These are phyloP conservation scores for Geotrichum candidum DNA, from an alignment of 1,139 yeast genomes.

Conservation along the genomic window DNA sequence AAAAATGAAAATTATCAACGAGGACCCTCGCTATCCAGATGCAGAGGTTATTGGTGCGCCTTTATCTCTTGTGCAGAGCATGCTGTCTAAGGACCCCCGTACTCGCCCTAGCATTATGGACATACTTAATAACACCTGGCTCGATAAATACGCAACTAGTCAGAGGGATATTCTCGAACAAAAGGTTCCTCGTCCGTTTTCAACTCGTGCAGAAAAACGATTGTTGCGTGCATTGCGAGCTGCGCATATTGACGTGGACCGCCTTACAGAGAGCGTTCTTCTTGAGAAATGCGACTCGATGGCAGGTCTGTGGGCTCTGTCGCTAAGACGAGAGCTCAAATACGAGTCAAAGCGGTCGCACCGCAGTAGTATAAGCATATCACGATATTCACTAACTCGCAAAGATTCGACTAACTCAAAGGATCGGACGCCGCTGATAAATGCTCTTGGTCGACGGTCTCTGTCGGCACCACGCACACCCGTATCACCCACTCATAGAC, in stretches of 20 bases:
- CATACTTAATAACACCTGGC: constrained; percentile 56
- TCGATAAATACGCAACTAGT: constrained; percentile 45
- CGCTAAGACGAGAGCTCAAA: constrained; percentile 58
- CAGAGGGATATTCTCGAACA: constrained; percentile 39
- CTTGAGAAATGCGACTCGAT: constrained; percentile 65
- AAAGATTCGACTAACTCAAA: constrained; percentile 40
- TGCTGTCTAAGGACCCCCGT: constrained; percentile 63
- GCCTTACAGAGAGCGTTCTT: constrained; percentile 54
- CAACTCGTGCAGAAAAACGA: constrained; percentile 58
- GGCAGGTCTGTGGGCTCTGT: constrained; percentile 79
- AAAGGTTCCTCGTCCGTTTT: constrained; percentile 43
- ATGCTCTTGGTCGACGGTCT: constrained; percentile 25
- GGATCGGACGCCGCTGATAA: constrained; percentile 23
- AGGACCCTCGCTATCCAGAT: constrained; percentile 52
- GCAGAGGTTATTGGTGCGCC: constrained; percentile 44
- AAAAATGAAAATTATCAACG: constrained; percentile 53
- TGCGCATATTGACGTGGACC: constrained; percentile 61
- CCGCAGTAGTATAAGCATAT: constrained; percentile 23
- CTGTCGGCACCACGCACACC: constrained; percentile 22
- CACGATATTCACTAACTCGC: constrained; percentile 31
- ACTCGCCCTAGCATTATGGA: constrained; percentile 58
- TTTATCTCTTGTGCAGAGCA: constrained; percentile 43
- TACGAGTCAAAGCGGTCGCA: constrained; percentile 32
- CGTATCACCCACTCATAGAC: neutral
- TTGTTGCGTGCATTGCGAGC: constrained; percentile 59